Conservation (phyloP, 441 rosid genomes). For the Adansonia rubrostipa region DNA sequence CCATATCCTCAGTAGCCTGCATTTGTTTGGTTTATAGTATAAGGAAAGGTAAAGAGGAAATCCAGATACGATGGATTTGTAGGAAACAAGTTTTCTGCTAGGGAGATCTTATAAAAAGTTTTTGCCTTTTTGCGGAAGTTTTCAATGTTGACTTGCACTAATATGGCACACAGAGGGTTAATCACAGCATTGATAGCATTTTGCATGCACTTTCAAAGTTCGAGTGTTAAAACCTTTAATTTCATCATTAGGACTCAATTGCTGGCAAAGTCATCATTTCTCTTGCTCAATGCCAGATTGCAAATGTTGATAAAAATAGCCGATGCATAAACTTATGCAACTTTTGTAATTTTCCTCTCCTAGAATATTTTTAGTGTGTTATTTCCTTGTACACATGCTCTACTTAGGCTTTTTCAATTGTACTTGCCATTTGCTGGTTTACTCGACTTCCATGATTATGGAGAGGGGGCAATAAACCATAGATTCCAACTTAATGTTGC, state of each 20-base stretch:
- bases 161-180: background rate
- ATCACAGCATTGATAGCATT: background rate
- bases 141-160: background rate
- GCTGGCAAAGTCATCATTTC: background rate
- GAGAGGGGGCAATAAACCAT: background rate
- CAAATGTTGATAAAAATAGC: background rate
- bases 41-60: background rate
- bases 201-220: background rate
- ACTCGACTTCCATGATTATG: background rate
- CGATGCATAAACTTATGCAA: background rate
- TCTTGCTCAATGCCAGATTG: background rate
- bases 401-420: background rate
- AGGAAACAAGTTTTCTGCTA: background rate
- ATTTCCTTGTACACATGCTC: conserved; percentile 7
- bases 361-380: background rate
- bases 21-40: background rate
- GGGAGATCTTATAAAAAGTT: background rate
- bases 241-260: background rate
- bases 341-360: background rate
- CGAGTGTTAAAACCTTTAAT: background rate
- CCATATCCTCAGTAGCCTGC: background rate
- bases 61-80: background rate
- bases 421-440: conserved; percentile 16
- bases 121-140: background rate
- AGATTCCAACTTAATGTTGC: conserved; percentile 5